Conservation (phyloP, 805 yeast genomes). For the Pichia eremophila region DNA sequence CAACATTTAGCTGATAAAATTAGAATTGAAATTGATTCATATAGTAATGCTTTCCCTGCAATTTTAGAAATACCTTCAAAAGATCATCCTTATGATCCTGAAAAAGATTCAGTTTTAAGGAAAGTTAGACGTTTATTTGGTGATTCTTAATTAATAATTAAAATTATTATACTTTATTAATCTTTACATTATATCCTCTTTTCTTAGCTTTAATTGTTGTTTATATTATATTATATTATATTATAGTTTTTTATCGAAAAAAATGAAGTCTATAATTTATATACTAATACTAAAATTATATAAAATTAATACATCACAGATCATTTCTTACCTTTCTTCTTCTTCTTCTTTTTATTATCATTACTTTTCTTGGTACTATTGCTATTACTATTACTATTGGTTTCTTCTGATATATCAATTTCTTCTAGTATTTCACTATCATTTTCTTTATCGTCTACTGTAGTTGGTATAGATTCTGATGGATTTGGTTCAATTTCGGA, state of each 20-base stretch:
- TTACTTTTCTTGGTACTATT: not conserved
- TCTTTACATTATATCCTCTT: not conserved
- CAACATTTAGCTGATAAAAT: slow-evolving; percentile 92
- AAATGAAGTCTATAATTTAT: not conserved
- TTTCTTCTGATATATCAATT: slow-evolving; percentile 9
- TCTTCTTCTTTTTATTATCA: slow-evolving; percentile 24
- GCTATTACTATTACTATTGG: not conserved
- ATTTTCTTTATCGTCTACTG: not conserved
- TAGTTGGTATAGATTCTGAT: not conserved
- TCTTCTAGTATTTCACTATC: not conserved
- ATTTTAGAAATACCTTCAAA: slow-evolving; percentile 94
- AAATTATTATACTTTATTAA: too few species aligned
- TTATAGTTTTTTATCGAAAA: not conserved
- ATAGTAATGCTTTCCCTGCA: slow-evolving; percentile 90
- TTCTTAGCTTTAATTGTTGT: not conserved
- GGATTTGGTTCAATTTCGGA: too few species aligned
- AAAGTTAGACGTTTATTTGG: slow-evolving; percentile 94
- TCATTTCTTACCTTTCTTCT: slow-evolving; percentile 22
- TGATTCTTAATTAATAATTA: slow-evolving; percentile 32
- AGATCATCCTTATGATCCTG: slow-evolving; percentile 98
- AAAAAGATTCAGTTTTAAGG: slow-evolving; percentile 89
- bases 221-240: not conserved
- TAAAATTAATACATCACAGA: not conserved
- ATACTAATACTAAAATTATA: not conserved
- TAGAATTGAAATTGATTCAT: slow-evolving; percentile 71